Evolutionary conservation across 2,329 filamentous ascomycete genomes (phyloP).

Genomic region (Trichoderma koningii): DNA sequence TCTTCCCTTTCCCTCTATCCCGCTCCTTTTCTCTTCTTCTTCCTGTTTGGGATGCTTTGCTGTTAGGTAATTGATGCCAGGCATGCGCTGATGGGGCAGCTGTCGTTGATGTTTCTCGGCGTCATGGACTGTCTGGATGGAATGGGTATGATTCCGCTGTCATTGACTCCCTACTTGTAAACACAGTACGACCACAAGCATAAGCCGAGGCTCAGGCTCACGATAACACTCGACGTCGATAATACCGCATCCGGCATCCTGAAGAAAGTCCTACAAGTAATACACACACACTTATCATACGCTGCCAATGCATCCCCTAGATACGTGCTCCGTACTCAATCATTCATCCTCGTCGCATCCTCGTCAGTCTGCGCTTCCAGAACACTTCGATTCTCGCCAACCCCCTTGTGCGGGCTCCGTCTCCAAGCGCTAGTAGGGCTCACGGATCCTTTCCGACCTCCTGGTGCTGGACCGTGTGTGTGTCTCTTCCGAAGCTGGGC

Average conservation of each 20-base stretch:
- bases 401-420: slow-evolving; percentile 8
- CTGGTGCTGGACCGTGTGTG: neutral
- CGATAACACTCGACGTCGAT: too few species aligned
- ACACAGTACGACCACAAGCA: too few species aligned
- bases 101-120: neutral
- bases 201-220: too few species aligned
- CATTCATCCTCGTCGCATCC: neutral
- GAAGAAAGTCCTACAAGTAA: too few species aligned
- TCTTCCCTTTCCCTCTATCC: neutral
- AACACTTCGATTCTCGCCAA: slow-evolving; percentile 8
- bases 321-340: neutral
- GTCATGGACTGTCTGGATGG: too few species aligned
- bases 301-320: too few species aligned
- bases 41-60: neutral
- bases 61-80: slow-evolving; percentile 23
- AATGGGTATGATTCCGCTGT: too few species aligned
- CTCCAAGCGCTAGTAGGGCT: slow-evolving; percentile 15
- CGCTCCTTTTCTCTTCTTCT: neutral
- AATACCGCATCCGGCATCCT: neutral
- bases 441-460: slow-evolving; percentile 17
- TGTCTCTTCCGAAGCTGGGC: neutral
- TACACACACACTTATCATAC: too few species aligned
- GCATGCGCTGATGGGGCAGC: neutral
- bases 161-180: too few species aligned
- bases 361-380: slow-evolving; percentile 3